phyloP scores from a whole-genome alignment of 192 early-diverging fungal species.

The Dimargaris cristalligena region DNA sequence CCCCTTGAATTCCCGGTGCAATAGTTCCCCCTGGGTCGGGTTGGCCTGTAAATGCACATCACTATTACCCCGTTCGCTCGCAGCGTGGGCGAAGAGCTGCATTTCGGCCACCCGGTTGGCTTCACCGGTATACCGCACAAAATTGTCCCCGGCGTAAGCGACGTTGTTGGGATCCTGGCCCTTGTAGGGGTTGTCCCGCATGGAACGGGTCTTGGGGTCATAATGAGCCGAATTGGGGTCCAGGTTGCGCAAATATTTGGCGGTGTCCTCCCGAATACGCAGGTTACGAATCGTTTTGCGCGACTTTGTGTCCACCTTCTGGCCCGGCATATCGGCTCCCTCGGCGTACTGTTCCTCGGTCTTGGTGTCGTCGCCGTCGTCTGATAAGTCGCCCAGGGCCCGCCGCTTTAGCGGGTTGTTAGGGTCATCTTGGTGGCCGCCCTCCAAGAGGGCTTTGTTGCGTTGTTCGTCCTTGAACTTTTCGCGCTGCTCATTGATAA shows the following conservation, averaged over 20 bases:
- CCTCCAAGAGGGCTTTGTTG: slow-evolving; percentile 32
- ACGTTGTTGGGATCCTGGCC: slow-evolving; percentile 37
- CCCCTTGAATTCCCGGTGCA: slow-evolving; percentile 70
- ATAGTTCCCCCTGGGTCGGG: slow-evolving; percentile 84
- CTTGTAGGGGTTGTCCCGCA: slow-evolving; percentile 89
- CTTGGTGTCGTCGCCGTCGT: slow-evolving; percentile 60
- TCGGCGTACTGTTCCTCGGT: slow-evolving; percentile 89
- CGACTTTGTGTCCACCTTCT: slow-evolving; percentile 73
- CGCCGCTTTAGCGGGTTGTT: slow-evolving; percentile 8
- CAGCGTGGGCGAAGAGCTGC: slow-evolving; percentile 92
- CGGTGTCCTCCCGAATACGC: slow-evolving; percentile 98
- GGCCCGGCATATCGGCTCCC: slow-evolving; percentile 65
- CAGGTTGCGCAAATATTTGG: slow-evolving; percentile 94
- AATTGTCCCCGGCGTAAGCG: slow-evolving; percentile 80
- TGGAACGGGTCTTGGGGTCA: slow-evolving; percentile 96
- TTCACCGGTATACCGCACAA: slow-evolving; percentile 76
- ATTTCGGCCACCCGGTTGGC: slow-evolving; percentile 62
- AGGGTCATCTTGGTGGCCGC: slow-evolving; percentile 15
- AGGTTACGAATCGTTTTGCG: slow-evolving; percentile 90
- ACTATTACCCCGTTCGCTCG: slow-evolving; percentile 56
- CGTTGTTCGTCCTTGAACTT: slow-evolving; percentile 58
- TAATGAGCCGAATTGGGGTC: slow-evolving; percentile 92
- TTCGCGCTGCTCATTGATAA: slow-evolving; percentile 69
- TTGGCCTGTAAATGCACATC: slow-evolving; percentile 84
- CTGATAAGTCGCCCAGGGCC: slow-evolving; percentile 13